Evolutionary conservation across 75 land plant genomes (phyloP).

Genomic region (Ceratopteris richardii): DNA sequence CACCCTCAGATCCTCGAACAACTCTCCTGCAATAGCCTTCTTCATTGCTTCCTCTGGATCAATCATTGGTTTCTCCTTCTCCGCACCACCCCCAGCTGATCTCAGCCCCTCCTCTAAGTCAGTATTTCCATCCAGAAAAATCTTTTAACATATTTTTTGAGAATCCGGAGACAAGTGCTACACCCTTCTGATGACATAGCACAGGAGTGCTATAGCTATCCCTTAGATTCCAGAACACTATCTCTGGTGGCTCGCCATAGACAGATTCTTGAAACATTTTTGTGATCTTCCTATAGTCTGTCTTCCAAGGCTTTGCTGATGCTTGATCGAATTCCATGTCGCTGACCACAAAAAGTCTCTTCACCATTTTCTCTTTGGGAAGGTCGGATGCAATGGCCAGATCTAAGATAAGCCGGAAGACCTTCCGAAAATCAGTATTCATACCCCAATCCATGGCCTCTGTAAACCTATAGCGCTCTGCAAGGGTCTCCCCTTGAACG

Average conservation of each 20-base stretch:
- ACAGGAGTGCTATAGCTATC: slow-evolving; percentile 57
- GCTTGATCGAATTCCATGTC: slow-evolving; percentile 74
- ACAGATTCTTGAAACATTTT: too few relatives aligned
- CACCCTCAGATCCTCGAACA: slow-evolving; percentile 14
- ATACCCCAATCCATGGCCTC: slow-evolving; percentile 67
- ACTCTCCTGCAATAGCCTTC: slow-evolving; percentile 15
- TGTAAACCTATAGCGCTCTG: too few relatives aligned
- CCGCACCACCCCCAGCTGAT: not conserved
- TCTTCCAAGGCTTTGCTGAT: slow-evolving; percentile 25
- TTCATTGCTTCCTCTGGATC: slow-evolving; percentile 11
- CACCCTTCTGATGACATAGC: slow-evolving; percentile 33
- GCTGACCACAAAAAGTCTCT: slow-evolving; percentile 56
- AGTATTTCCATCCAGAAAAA: slow-evolving; percentile 27
- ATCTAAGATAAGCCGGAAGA: slow-evolving; percentile 39
- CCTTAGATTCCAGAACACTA: slow-evolving; percentile 58
- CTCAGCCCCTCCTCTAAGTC: not conserved
- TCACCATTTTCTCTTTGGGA: slow-evolving; percentile 43
- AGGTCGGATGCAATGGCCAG: slow-evolving; percentile 26
- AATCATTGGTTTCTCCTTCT: not conserved
- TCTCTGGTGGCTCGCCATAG: too few relatives aligned
- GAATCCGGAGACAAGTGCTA: too few relatives aligned
- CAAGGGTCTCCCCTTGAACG: too few relatives aligned
- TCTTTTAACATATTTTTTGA: slow-evolving; percentile 53
- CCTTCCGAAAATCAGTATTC: slow-evolving; percentile 60
- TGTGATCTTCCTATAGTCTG: too few relatives aligned